A percentile compares a stretch with the other conserved stretches of the same genome.
phyloP scores from a whole-genome alignment of 1,284 basidiomycete genomes.

The Irpex sp. region DNA sequence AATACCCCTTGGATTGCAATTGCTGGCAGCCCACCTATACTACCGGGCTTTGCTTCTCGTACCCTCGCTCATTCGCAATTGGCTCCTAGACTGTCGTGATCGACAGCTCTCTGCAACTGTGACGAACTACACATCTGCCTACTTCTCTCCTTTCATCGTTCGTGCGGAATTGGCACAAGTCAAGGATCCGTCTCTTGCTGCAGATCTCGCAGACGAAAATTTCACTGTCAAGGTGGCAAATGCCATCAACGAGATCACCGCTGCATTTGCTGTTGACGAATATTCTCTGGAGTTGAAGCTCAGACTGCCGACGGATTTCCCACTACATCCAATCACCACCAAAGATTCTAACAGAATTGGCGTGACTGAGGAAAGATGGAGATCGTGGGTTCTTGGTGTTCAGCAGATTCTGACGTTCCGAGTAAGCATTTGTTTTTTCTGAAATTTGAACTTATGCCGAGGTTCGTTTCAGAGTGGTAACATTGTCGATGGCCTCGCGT shows the following conservation, averaged over 20 bases:
- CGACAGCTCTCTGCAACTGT: conserved; percentile 80
- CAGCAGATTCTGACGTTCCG: conserved; percentile 90
- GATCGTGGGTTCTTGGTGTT: conserved; percentile 91
- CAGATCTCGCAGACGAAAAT: conserved; percentile 78
- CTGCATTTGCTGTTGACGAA: conserved; percentile 89
- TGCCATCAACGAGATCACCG: conserved; percentile 74
- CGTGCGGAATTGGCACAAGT: conserved; percentile 78
- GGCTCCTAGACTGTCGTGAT: conserved; percentile 88
- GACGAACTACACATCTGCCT: conserved; percentile 75
- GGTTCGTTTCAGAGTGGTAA: conserved; percentile 71
- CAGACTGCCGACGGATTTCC: conserved; percentile 88
- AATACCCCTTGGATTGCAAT: conserved; percentile 51
- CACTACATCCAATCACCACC: conserved; percentile 86
- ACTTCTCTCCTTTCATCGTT: conserved; percentile 92
- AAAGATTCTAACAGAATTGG: conserved; percentile 73
- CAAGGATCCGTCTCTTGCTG: conserved; percentile 58
- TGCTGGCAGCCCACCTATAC: conserved; percentile 87
- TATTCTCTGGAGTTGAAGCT: conserved; percentile 91
- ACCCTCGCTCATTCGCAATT: conserved; percentile 80
- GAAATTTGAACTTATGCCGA: neutral
- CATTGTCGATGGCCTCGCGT: conserved; percentile 85
- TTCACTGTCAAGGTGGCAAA: conserved; percentile 74
- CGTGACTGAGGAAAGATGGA: conserved; percentile 89
- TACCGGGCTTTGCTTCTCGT: conserved; percentile 81
- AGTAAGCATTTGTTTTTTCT: conserved; percentile 41